Base-by-base conservation (phyloP, 805 yeast genomes). In the Candida vaughaniae region DNA sequence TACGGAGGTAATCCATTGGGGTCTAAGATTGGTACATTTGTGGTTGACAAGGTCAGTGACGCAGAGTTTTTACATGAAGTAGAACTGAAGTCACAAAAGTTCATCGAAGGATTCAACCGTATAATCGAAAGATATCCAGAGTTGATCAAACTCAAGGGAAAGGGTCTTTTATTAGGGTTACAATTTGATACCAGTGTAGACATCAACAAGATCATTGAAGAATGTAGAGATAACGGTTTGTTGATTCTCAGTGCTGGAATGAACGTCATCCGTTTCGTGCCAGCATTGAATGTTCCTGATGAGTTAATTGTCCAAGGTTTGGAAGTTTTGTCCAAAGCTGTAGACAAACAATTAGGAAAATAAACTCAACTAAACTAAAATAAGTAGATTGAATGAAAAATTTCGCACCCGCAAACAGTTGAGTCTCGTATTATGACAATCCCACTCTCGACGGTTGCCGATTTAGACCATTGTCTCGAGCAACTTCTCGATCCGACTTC, bases 1-100 rank as follows among this genome's bases (percentile, higher is more conserved):
- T 91, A 84, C 56, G 98, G 99, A 46, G 99, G 99, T 38, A 93
- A 93, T 60, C 98, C 98, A 38, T 68, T 93, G 45, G 98, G 89
- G 4, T 73, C 91, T 23, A 78, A 90, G 45, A 77, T 93, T 33
- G 96, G 89, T 4, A 66, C 73, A 29, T 81, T 84, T 53, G 95
- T 93, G 10, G 63, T 93, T 16, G 80, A 74, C 36, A 74, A 78
- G 49, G 73, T 93, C 29, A 72, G 88, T 10, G 64, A 82, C 33
- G 61, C 69, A 3, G 73, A 67, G 14, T 82, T 93, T 47, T 70
- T 87, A 50, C 55, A 62, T 6, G 60, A 69, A 8, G 96, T 93
- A 15, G 64, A 66, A 14, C 56, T 61, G 28, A 83, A 85, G 51
- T 77, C 91, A 16, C 72, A 73, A 29, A 55, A 75, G 29, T 77